Base-by-base conservation (phyloP, 2,329 filamentous ascomycete species). In the Kalaharituber pfeilii region DNA sequence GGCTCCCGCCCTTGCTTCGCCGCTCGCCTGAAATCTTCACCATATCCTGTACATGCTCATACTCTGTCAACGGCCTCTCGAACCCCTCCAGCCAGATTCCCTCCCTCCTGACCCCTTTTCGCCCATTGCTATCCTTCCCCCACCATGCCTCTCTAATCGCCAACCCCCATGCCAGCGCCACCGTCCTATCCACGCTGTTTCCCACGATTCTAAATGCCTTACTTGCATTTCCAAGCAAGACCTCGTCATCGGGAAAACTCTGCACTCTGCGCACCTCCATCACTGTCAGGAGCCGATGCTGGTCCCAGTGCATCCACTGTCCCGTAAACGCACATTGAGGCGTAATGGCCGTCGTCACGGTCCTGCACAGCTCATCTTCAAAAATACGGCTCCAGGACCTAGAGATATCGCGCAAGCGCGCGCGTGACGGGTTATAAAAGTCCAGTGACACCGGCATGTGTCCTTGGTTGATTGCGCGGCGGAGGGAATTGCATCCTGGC, bases 131-230 rank as follows among this genome's bases (percentile, higher is more conserved):
- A 13, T 18, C 25, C 27, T 15, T 27, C 5, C 24, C 27, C 42
- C 3, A 47, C 47, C 47, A 79, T 0, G 81, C 81, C 57, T 81
- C 73, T 6, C 80, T 71, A 11, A 87, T 68, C 8, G 73, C 70
- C 3, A 84, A 63, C 0, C 85, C 85, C 1, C 87, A 65, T 0
- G 78, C 77, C 18, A 86, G 66, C 0, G 83, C 77, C 1, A 85
- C 75, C 24, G 78, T 75, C 7, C 84, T 71, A 2, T 84, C 77
- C 0, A 93, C 85, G 26, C 80, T 84, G 65, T 93, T 93, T 0
- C 86, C 86, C 0, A 88, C 71, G 20, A 85, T 77, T 53, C 73
- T 75, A 69, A 76, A 80, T 63, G 85, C 80, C 1, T 79, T 69
- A 0, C 33, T 8, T 0, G 73, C 65, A 0, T 53, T 62, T 0